A percentile compares a stretch with the other conserved stretches of the same genome.
Conservation (phyloP, 2,329 filamentous ascomycete species). For the Pezicula carpinea region DNA sequence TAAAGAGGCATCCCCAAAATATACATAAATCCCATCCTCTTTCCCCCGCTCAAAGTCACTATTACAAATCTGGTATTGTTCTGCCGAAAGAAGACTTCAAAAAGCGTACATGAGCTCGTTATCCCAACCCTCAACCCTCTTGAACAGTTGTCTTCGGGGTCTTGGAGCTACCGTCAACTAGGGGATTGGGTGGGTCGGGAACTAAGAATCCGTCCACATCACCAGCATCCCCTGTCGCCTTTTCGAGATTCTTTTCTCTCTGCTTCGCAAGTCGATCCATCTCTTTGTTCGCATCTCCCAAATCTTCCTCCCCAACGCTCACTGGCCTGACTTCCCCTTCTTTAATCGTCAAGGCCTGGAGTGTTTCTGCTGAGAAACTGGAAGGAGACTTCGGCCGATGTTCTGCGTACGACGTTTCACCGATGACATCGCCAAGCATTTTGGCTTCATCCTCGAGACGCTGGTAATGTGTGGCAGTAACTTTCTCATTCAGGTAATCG, state of each 20-base stretch:
- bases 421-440: slow-evolving; percentile 1
- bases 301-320: not conserved
- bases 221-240: not conserved
- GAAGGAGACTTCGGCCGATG: not conserved
- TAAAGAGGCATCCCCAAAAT: too few relatives aligned
- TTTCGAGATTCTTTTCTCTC: slow-evolving; percentile 2
- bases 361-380: slow-evolving; percentile 1
- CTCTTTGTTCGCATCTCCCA: not conserved
- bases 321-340: not conserved
- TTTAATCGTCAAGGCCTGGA: not conserved
- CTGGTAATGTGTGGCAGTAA: slow-evolving; percentile 1
- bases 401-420: not conserved
- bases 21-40: too few relatives aligned
- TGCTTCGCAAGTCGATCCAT: slow-evolving; percentile 2
- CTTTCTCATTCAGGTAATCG: slow-evolving; percentile 1
- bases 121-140: not conserved
- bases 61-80: too few relatives aligned
- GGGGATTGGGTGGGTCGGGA: not conserved
- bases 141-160: not conserved
- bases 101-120: too few relatives aligned
- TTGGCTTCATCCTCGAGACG: not conserved
- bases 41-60: too few relatives aligned
- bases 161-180: not conserved
- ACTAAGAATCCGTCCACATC: not conserved
- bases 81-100: too few relatives aligned